Evolutionary conservation across 2,329 filamentous ascomycete species (phyloP), one percentile per base, ranked within the genome.

Genomic region (Alternaria metachromatica): DNA sequence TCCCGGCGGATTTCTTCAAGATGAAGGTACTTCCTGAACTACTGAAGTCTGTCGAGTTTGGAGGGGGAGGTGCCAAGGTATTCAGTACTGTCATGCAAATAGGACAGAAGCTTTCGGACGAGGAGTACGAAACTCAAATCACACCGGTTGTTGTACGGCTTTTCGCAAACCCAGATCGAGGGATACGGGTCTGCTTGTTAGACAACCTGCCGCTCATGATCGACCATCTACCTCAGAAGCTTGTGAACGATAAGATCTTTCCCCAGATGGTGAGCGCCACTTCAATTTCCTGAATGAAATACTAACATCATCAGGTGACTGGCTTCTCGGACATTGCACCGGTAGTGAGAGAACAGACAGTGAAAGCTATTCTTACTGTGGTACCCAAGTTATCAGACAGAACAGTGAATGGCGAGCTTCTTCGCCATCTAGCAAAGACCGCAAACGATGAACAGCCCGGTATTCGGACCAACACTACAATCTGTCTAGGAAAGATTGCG

Each of bases 21-120:
- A 92, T 97, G 87, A 99, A 98, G 76, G 89, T 99, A 4, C 85
- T 99, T 9, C 96, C 96, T 0, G 96, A 99, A 77, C 84, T 99
- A 28, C 86, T 99, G n/a, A 99, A 98, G 77, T 97, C 94, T 0
- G 94, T 98, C n/a, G 96, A 99, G 75, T 99, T 97, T 79, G 96
- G 96, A 8, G 96, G 95, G 11, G 96, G 96, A 26, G 96, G 96
- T 0, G 92, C 95, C 0, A 96, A 97, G 76, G 94, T 97, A 0
- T 92, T 99, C 63, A 83, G 86, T 1, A 89, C 97, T 2, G 92
- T 97, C 44, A 89, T 98, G 84, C 97, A 97, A 76, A 97, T 99
- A 71, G 89, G 93, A 5, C 84, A 89, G 7, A 98, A 97, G 76
- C 84, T 99, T 44, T 89, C 92, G 3, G 90, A 91, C 64, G 96